phyloP scores from a whole-genome alignment of 768 basidiomycete species.

The Mycena olivaceomarginata region DNA sequence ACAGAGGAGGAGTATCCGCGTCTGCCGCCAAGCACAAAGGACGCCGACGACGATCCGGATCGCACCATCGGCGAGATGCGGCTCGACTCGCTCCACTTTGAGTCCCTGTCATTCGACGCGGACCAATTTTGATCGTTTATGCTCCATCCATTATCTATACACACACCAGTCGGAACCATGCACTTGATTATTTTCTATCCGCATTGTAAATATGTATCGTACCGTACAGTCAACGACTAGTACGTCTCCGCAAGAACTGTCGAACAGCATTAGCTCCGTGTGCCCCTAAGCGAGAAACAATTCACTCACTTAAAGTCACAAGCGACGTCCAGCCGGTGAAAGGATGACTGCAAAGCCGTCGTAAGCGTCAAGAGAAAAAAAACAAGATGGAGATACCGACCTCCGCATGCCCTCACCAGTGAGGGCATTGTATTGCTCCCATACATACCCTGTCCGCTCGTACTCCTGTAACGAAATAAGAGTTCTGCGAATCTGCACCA shows the following conservation, averaged over 20 bases:
- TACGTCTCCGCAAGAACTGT: slow-evolving; percentile 57
- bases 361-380: slow-evolving; percentile 25
- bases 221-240: slow-evolving; percentile 39
- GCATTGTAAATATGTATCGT: slow-evolving; percentile 39
- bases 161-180: slow-evolving; percentile 36
- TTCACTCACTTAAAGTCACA: slow-evolving; percentile 85
- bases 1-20: slow-evolving; percentile 46
- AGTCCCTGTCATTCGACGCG: slow-evolving; percentile 80
- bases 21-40: slow-evolving; percentile 47
- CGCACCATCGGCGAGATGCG: slow-evolving; percentile 66
- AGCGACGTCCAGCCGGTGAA: slow-evolving; percentile 99
- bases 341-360: slow-evolving; percentile 78
- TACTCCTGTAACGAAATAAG: slow-evolving; percentile 78
- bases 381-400: slow-evolving; percentile 58
- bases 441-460: slow-evolving; percentile 94
- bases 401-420: slow-evolving; percentile 92
- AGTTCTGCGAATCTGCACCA: neutral
- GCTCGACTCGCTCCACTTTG: slow-evolving; percentile 85
- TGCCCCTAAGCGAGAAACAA: slow-evolving; percentile 2
- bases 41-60: slow-evolving; percentile 43
- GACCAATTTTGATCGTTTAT: slow-evolving; percentile 65
- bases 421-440: slow-evolving; percentile 96
- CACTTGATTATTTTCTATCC: slow-evolving; percentile 39
- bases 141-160: slow-evolving; percentile 12
- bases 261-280: neutral